Evolutionary conservation across 768 basidiomycete species (phyloP).

Genomic region (Tremella mesenterica): DNA sequence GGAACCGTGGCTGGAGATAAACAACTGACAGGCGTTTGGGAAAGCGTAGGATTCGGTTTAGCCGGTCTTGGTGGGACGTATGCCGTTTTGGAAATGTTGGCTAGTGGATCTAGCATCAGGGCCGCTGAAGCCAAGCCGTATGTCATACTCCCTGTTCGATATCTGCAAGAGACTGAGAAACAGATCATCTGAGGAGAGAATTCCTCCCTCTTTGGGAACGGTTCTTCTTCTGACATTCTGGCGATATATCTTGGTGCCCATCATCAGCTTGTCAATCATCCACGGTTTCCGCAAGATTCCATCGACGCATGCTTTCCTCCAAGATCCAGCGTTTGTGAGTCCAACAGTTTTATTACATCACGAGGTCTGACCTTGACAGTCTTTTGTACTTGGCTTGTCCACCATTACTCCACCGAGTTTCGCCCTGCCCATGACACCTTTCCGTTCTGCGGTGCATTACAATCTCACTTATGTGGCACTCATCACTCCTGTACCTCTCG

Average conservation of each 20-base stretch:
- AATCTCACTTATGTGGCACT: conserved; percentile 24
- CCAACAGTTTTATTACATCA: neutral
- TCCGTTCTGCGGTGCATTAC: conserved; percentile 31
- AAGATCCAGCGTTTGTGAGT: conserved; percentile 42
- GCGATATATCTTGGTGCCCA: conserved; percentile 34
- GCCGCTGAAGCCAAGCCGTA: conserved; percentile 25
- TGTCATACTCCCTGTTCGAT: conserved; percentile 3
- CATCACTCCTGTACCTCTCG: conserved; percentile 27
- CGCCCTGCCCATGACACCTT: conserved; percentile 20
- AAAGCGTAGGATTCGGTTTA: conserved; percentile 29
- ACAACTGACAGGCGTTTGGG: conserved; percentile 29
- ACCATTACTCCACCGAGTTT: conserved; percentile 31
- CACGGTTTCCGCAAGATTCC: conserved; percentile 34
- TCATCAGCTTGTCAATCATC: conserved; percentile 26
- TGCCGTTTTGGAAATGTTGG: conserved; percentile 32
- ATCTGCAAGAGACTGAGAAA: neutral
- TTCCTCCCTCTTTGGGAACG: conserved; percentile 36
- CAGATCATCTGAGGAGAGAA: conserved; percentile 22
- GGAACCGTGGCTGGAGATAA: conserved; percentile 8
- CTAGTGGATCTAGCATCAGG: conserved; percentile 23
- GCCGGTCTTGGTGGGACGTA: conserved; percentile 23
- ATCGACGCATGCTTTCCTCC: conserved; percentile 31
- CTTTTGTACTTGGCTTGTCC: conserved; percentile 32
- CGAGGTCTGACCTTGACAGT: conserved; percentile 12
- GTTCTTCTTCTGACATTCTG: conserved; percentile 30